Evolutionary conservation across 2,329 filamentous ascomycete species (phyloP).

Genomic region (Verticillium isaacii): DNA sequence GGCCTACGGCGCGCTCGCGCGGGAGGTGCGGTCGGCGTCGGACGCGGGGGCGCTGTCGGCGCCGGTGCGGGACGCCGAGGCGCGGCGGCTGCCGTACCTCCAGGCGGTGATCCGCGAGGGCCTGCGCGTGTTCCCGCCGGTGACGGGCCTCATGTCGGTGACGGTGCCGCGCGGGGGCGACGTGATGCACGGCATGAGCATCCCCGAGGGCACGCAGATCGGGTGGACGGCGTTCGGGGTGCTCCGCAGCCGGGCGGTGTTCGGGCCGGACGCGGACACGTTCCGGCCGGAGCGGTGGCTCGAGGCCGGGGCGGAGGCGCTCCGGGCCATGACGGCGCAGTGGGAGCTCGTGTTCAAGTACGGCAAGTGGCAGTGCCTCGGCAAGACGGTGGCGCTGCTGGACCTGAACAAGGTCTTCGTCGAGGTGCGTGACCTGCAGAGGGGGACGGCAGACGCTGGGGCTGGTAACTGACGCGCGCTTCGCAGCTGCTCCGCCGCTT

Average conservation of each 20-base stretch:
- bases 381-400: constrained; percentile 37
- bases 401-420: constrained; percentile 39
- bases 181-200: constrained; percentile 29
- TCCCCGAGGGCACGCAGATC: constrained; percentile 41
- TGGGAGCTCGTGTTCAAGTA: constrained; percentile 38
- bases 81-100: constrained; percentile 37
- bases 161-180: constrained; percentile 31
- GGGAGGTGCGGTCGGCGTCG: constrained; percentile 38
- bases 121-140: constrained; percentile 39
- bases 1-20: constrained; percentile 38
- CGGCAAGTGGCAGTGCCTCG: constrained; percentile 39
- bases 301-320: constrained; percentile 25
- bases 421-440: constrained; percentile 25
- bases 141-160: constrained; percentile 28
- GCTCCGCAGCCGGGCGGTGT: constrained; percentile 29
- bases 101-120: constrained; percentile 46
- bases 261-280: constrained; percentile 32
- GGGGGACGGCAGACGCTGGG: not conserved
- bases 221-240: constrained; percentile 36
- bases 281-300: constrained; percentile 48
- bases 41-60: constrained; percentile 18
- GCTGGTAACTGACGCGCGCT: constrained; percentile 4
- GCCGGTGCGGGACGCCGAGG: constrained; percentile 28
- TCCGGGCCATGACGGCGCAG: constrained; percentile 28
- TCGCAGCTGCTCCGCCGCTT: constrained; percentile 24